These are phyloP conservation scores for Nemania abortiva DNA, from an alignment of 2,329 filamentous ascomycete species.

Conservation along the genomic window DNA sequence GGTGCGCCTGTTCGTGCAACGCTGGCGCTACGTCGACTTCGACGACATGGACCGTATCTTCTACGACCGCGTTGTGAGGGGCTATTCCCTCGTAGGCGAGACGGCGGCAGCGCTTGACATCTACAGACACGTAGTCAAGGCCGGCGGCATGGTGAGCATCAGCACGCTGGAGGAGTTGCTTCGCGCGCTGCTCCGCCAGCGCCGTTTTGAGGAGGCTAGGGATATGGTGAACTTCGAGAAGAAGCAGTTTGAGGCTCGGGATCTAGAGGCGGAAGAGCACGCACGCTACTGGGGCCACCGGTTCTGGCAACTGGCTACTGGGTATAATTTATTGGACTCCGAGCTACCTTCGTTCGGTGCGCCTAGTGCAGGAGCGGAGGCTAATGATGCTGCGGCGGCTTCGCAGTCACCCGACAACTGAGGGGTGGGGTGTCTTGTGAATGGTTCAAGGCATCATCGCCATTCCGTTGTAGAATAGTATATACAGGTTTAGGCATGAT, in stretches of 20 bases:
- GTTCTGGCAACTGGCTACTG: conserved; percentile 45
- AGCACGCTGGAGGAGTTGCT: conserved; percentile 60
- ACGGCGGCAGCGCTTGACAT: conserved; percentile 62
- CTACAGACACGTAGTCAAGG: conserved; percentile 59
- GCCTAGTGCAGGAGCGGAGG: neutral
- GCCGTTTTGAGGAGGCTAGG: conserved; percentile 40
- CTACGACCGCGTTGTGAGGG: conserved; percentile 64
- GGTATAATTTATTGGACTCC: conserved; percentile 48
- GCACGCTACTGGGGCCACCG: conserved; percentile 43
- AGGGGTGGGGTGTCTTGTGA: neutral
- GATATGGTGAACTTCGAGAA: conserved; percentile 44
- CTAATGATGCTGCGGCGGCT: neutral
- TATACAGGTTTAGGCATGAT: conserved; percentile 25
- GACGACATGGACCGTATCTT: conserved; percentile 63
- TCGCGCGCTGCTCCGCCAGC: conserved; percentile 42
- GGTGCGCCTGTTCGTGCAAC: conserved; percentile 70
- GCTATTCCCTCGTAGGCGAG: conserved; percentile 69
- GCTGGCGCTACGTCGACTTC: conserved; percentile 52
- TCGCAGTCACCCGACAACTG: neutral
- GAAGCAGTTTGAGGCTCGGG: conserved; percentile 37
- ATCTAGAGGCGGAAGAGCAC: conserved; percentile 29
- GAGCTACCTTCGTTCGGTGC: neutral
- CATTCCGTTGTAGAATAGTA: conserved; percentile 31
- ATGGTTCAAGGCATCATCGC: neutral
- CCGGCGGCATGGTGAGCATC: conserved; percentile 58